These are phyloP conservation scores for Wickerhamomyces subpelliculosus DNA, from an alignment of 805 yeast species.

Conservation along the genomic window DNA sequence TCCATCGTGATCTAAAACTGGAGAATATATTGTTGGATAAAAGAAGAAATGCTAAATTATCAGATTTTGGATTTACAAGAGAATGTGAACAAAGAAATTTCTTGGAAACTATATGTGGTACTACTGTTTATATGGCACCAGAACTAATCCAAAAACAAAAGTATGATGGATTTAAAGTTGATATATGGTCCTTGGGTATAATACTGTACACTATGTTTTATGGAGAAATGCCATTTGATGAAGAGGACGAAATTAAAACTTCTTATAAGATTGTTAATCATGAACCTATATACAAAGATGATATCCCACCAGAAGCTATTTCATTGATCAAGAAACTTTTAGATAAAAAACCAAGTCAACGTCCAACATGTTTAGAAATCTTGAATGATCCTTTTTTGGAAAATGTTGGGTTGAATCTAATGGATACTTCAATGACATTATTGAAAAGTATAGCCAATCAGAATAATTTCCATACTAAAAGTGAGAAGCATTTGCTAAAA, in stretches of 20 bases:
- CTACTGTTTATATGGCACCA: conserved; percentile 95
- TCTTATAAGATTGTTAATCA: conserved; percentile 52
- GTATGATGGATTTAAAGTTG: conserved; percentile 76
- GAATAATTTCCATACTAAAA: conserved; percentile 47
- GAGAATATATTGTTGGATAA: conserved; percentile 68
- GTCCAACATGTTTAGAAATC: conserved; percentile 54
- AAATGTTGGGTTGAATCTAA: conserved; percentile 34
- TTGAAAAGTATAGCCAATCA: conserved; percentile 28
- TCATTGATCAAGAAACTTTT: conserved; percentile 48
- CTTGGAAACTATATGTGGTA: conserved; percentile 85
- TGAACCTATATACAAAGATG: conserved; percentile 53
- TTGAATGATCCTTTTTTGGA: conserved; percentile 44
- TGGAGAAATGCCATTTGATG: conserved; percentile 91
- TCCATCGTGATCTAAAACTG: conserved; percentile 79
- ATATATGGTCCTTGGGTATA: conserved; percentile 90
- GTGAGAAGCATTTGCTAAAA: conserved; percentile 58
- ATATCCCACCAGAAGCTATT: conserved; percentile 42
- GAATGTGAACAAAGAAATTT: conserved; percentile 53
- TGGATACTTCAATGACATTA: conserved; percentile 32
- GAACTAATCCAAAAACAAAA: conserved; percentile 65
- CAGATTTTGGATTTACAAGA: conserved; percentile 93
- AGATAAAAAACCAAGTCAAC: conserved; percentile 52
- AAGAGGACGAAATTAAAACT: conserved; percentile 60
- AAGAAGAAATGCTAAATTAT: conserved; percentile 58
- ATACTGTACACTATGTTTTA: conserved; percentile 77